Evolutionary conservation across 2,329 filamentous ascomycete genomes (phyloP).

Genomic region (Venturia effusa): DNA sequence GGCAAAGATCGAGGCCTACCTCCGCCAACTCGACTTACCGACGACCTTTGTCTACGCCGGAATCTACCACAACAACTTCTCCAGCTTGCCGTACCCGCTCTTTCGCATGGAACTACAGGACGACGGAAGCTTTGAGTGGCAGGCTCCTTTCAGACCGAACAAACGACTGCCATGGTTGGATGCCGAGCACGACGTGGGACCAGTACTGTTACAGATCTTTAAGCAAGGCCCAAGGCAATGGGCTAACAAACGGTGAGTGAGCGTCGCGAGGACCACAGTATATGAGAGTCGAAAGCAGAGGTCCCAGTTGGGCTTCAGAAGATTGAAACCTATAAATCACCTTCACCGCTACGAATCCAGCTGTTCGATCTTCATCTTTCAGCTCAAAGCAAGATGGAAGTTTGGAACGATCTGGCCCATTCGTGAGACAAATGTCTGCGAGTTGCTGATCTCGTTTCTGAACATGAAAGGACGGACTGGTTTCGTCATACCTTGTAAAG

Average conservation of each 20-base stretch:
- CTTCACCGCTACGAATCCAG: too few species aligned
- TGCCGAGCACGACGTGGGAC: conserved; percentile 90
- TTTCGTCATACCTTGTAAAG: neutral
- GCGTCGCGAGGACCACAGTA: neutral
- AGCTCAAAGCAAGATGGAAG: neutral
- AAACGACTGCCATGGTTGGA: conserved; percentile 90
- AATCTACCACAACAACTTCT: conserved; percentile 99
- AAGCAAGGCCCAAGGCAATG: conserved; percentile 84
- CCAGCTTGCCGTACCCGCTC: conserved; percentile 78
- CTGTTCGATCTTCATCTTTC: neutral
- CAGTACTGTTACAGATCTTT: conserved; percentile 84
- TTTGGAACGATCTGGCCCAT: neutral
- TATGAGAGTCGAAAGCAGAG: too few species aligned
- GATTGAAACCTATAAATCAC: too few species aligned
- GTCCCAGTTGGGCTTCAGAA: too few species aligned
- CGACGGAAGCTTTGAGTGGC: conserved; percentile 84
- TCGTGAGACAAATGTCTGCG: neutral
- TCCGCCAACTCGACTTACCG: conserved; percentile 69
- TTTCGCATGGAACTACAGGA: conserved; percentile 87
- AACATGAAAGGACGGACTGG: neutral
- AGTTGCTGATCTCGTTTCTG: neutral
- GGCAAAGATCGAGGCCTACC: conserved; percentile 84
- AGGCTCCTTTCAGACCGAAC: conserved; percentile 85
- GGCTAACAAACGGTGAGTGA: conserved; percentile 56
- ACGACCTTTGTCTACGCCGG: conserved; percentile 93